Evolutionary conservation across 2,329 filamentous ascomycete genomes (phyloP).

Genomic region (Apiospora malaysiana): DNA sequence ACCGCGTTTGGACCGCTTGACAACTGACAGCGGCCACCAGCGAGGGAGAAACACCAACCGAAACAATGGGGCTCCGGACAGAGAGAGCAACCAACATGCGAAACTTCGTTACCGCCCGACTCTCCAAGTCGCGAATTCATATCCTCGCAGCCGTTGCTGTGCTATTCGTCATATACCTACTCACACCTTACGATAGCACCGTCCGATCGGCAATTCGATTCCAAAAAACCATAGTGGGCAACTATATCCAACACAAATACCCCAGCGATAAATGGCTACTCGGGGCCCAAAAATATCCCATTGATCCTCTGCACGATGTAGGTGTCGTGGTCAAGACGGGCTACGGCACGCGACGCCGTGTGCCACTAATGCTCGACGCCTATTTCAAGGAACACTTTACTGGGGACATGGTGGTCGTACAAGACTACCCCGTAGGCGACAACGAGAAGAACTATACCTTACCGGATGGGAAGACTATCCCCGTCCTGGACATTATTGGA

Average conservation of each 20-base stretch:
- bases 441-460: slow-evolving; percentile 33
- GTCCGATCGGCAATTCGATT: slow-evolving; percentile 39
- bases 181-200: slow-evolving; percentile 38
- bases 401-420: slow-evolving; percentile 54
- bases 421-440: slow-evolving; percentile 51
- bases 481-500: slow-evolving; percentile 39
- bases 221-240: slow-evolving; percentile 34
- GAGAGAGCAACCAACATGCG: slow-evolving; percentile 21
- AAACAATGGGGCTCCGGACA: slow-evolving; percentile 23
- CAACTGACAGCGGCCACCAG: neutral
- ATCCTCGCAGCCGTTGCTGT: slow-evolving; percentile 31
- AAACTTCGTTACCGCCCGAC: slow-evolving; percentile 27
- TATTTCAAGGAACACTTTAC: slow-evolving; percentile 47
- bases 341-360: slow-evolving; percentile 57
- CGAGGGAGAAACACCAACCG: neutral
- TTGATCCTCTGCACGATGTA: slow-evolving; percentile 53
- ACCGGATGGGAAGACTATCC: slow-evolving; percentile 36
- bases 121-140: slow-evolving; percentile 38
- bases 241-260: slow-evolving; percentile 37
- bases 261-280: slow-evolving; percentile 51
- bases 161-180: slow-evolving; percentile 37
- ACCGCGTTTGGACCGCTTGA: neutral
- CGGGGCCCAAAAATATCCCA: slow-evolving; percentile 45
- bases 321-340: slow-evolving; percentile 62
- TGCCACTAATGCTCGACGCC: slow-evolving; percentile 53